These are phyloP conservation scores for Saccharomyces hybrid DNA, from an alignment of 1,139 yeast species.

Conservation along the genomic window DNA sequence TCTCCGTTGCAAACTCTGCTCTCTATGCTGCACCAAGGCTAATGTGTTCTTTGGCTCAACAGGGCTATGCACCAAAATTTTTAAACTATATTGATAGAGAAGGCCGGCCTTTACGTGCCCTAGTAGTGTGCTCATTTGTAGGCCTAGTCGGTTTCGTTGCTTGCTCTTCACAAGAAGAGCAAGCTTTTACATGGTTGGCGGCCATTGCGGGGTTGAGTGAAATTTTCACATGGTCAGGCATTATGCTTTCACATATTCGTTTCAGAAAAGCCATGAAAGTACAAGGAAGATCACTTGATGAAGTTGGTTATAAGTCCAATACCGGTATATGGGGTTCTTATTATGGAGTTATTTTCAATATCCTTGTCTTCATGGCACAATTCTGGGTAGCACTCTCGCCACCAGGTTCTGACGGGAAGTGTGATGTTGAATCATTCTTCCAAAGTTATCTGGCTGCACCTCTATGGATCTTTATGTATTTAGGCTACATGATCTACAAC, in stretches of 20 bases:
- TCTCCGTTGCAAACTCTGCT: constrained; percentile 71
- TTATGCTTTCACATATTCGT: constrained; percentile 67
- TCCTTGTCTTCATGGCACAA: constrained; percentile 66
- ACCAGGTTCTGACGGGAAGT: constrained; percentile 39
- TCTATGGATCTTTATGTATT: constrained; percentile 42
- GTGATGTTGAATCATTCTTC: constrained; percentile 48
- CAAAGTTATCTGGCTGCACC: constrained; percentile 48
- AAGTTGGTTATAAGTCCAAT: constrained; percentile 61
- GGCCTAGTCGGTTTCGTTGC: constrained; percentile 71
- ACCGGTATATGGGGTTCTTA: constrained; percentile 65
- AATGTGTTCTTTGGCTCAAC: constrained; percentile 70
- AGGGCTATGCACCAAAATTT: constrained; percentile 62
- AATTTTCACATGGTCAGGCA: constrained; percentile 75
- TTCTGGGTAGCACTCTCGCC: constrained; percentile 77
- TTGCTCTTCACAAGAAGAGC: constrained; percentile 55
- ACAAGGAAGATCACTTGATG: constrained; percentile 58
- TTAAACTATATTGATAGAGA: constrained; percentile 47
- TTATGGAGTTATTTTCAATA: constrained; percentile 53
- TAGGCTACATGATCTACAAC: constrained; percentile 46
- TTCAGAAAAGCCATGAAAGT: constrained; percentile 65
- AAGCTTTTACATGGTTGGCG: constrained; percentile 68
- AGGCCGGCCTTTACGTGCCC: constrained; percentile 57
- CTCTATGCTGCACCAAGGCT: constrained; percentile 77
- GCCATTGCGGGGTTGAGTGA: constrained; percentile 80
- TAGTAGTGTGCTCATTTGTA: constrained; percentile 60